Evolutionary conservation across 768 basidiomycete species (phyloP), one percentile per base, ranked within the genome.

Genomic region (Podaxis sp.): DNA sequence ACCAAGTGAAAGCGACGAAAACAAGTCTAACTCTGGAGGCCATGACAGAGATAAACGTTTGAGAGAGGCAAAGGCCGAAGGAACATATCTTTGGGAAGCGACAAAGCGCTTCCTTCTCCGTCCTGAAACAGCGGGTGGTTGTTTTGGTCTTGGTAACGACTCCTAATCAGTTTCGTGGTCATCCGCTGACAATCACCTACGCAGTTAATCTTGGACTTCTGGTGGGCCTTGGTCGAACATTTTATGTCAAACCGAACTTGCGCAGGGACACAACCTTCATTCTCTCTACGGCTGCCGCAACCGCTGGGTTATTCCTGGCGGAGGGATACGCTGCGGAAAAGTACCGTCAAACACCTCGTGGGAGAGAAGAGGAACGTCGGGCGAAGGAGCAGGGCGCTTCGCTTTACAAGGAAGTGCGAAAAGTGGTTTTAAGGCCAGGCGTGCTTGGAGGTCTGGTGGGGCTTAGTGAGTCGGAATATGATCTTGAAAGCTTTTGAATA

Each of bases 181-280:
- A 46, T 9, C 47, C 37, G 43, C 47, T 12, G 52, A 22, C 25
- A 61, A 15, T 13, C 12, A 46, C 8, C 33, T 33, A 55, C 7
- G 0, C 61, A 90, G 90, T 89, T 53, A 93, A 93, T 72, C 74
- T 92, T 65, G 90, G 90, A 19, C 73, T 92, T 19, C 67, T 92
- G 27, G 82, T 83, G 1, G 82, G 83, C 8, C 77, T 84, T 22
- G 84, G 86, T 3, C 88, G 87, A 67, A 76, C 80, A 7, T 85
- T 89, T 67, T 91, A 91, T 73, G 79, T 77, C 3, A 75, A 83
- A 36, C 87, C 87, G 19, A 75, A 81, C 55, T 77, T 89, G 29
- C 87, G 88, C 22, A 77, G 80, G 58, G 85, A 91, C 70, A 72
- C 84, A 53, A 71, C 79, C 64, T 71, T 80, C 57, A 70, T 91